These are phyloP conservation scores for Millerozyma miso DNA, from an alignment of 805 yeast species.

Conservation along the genomic window DNA sequence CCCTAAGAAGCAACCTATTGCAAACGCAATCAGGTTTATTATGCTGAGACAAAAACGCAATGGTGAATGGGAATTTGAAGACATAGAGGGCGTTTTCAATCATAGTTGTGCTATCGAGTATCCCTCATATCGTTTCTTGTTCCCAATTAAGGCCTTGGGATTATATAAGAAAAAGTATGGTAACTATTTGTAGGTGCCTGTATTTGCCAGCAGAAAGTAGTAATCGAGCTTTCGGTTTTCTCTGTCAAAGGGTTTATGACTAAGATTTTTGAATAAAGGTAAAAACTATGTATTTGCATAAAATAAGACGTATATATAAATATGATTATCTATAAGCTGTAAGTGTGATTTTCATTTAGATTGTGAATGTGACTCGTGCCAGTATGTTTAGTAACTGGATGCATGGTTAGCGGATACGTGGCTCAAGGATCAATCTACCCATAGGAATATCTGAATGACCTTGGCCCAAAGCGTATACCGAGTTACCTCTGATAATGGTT, in stretches of 20 bases:
- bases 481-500: constrained; percentile 73
- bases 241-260: no score
- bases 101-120: constrained; percentile 90
- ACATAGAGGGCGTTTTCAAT: constrained; percentile 93
- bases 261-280: no score
- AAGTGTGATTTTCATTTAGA: no score
- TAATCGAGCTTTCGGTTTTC: no score
- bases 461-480: constrained; percentile 52
- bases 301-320: no score
- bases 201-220: no score
- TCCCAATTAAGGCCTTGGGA: constrained; percentile 92
- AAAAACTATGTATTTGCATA: no score
- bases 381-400: neutral
- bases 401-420: constrained; percentile 30
- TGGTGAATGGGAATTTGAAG: constrained; percentile 86
- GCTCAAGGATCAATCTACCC: constrained; percentile 61
- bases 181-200: constrained; percentile 5
- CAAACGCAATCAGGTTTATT: constrained; percentile 58
- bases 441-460: constrained; percentile 56
- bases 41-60: constrained; percentile 61
- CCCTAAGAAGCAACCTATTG: constrained; percentile 63
- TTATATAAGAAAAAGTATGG: constrained; percentile 43
- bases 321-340: no score
- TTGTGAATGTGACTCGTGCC: neutral
- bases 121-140: constrained; percentile 85